Base-by-base conservation (phyloP, 2,329 filamentous ascomycete genomes). In the Fusarium nygamai region DNA sequence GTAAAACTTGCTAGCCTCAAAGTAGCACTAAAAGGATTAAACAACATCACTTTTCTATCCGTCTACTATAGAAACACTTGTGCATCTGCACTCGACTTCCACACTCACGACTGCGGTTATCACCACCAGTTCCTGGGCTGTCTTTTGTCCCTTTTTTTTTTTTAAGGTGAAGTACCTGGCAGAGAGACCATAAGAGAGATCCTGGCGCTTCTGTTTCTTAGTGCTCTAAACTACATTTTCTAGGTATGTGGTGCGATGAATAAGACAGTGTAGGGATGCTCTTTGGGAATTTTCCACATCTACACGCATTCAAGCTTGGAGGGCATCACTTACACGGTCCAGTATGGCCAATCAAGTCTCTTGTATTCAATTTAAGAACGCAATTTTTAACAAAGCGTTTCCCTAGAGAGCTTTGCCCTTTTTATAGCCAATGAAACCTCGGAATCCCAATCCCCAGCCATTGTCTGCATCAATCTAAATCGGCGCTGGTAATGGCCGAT, bases 401-500 rank as follows among this genome's bases (percentile, higher is more conserved):
- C 24, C 31, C n/a, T 22, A 27, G 31, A 53, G 33, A 53, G 24
- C 50, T 22, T 41, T 36, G 56, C 16, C 19, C 13, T 47, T 3
- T 33, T 47, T 33, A 8, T 16, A 36, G 8, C 56, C 56, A 59
- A 59, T 59, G 10, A 48, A 59, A 33, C 13, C 27, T 20, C 41
- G 14, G 39, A n/a, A 34, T 58, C 4, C 39, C n/a, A 34, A 48
- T 57, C 38, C 53, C 53, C 53, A 44, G 22, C 38, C 24, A 56
- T 41, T 31, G 24, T 56, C 36, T 56, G 20, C 51, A 41, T 56
- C 16, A n/a, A 56, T 56, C 51, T 56, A 56, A 41, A 39, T 65
- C 62, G 62, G 62, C 44, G 14, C 17, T 61, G 27, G n/a, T 50
- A 65, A 36, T 39, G n/a, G 29, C 63, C 63, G 63, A 62, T 27